A percentile compares a stretch with the other conserved stretches of the same genome.
Conservation (phyloP, 306 rosid species). For the Dicorynia guianensis region DNA sequence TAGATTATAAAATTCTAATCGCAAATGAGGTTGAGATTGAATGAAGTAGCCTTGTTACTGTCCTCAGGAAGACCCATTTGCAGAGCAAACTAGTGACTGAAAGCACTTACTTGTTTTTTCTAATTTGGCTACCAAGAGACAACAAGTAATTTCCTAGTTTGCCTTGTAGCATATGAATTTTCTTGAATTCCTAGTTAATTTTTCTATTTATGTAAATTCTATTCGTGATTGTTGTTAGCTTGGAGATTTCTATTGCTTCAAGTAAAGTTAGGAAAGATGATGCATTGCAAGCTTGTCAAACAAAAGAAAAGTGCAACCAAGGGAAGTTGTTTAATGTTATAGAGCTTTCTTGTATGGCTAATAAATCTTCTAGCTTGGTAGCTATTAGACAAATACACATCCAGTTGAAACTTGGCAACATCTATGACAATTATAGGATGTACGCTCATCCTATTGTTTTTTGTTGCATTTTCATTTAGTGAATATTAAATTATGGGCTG, state of each 20-base stretch:
- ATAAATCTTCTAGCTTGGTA: slow-evolving; percentile 58
- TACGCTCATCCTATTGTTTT: neutral
- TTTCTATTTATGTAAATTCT: slow-evolving; percentile 32
- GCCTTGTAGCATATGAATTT: no score
- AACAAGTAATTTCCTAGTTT: no score
- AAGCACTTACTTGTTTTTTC: no score
- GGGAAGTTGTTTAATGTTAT: slow-evolving; percentile 78
- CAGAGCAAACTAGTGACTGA: no score
- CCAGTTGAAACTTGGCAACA: slow-evolving; percentile 12
- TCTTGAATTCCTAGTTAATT: no score
- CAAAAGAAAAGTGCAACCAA: slow-evolving; percentile 65
- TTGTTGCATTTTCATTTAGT: neutral
- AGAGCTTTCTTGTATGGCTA: slow-evolving; percentile 72
- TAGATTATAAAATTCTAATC: slow-evolving; percentile 26
- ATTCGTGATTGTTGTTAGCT: slow-evolving; percentile 50
- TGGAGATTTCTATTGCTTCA: slow-evolving; percentile 50
- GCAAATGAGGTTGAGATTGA: no score
- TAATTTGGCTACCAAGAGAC: no score
- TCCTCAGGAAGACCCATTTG: no score
- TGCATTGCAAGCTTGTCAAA: slow-evolving; percentile 40
- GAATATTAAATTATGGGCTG: neutral
- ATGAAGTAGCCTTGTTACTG: no score
- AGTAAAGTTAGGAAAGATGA: slow-evolving; percentile 44
- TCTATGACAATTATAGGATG: neutral
- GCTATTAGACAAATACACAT: slow-evolving; percentile 20